A percentile compares a stretch with the other conserved stretches of the same genome.
Conservation (phyloP, 1,139 yeast species). For the Geotrichum histeridarum region DNA sequence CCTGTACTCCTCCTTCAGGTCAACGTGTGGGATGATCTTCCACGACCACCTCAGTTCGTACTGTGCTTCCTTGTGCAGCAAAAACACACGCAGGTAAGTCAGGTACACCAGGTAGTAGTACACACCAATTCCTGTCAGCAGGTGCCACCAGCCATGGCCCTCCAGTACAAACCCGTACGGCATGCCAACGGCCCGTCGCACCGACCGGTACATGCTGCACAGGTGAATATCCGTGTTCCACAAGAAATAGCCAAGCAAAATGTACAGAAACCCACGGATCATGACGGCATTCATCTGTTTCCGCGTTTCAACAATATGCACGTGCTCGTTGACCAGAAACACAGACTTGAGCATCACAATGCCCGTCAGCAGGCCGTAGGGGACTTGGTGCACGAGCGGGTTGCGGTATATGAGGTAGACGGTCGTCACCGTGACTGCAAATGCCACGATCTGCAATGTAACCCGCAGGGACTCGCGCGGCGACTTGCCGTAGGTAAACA, state of each 20-base stretch:
- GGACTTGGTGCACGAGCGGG: conserved; percentile 84
- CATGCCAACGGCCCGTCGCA: conserved; percentile 69
- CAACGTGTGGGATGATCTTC: conserved; percentile 44
- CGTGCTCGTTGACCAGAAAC: conserved; percentile 48
- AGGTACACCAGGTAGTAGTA: conserved; percentile 57
- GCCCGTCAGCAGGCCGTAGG: conserved; percentile 61
- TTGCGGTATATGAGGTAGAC: conserved; percentile 63
- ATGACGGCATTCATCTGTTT: conserved; percentile 51
- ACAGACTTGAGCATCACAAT: conserved; percentile 56
- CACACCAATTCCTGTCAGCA: conserved; percentile 77
- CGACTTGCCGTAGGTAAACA: conserved; percentile 60
- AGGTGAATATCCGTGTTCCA: conserved; percentile 86
- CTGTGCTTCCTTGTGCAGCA: conserved; percentile 46
- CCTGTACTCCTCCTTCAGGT: conserved; percentile 18
- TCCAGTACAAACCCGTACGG: conserved; percentile 86
- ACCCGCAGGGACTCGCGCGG: conserved; percentile 36
- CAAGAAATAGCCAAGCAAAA: conserved; percentile 65
- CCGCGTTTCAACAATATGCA: conserved; percentile 46
- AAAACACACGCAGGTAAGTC: conserved; percentile 62
- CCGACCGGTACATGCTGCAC: conserved; percentile 57
- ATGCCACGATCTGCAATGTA: conserved; percentile 34
- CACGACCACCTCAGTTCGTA: conserved; percentile 51
- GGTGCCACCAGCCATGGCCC: conserved; percentile 98
- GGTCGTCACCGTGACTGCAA: conserved; percentile 55
- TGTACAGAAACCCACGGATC: conserved; percentile 57